Base-by-base conservation (phyloP, 2,329 filamentous ascomycete genomes). In the Ceratocystis alfenasii region DNA sequence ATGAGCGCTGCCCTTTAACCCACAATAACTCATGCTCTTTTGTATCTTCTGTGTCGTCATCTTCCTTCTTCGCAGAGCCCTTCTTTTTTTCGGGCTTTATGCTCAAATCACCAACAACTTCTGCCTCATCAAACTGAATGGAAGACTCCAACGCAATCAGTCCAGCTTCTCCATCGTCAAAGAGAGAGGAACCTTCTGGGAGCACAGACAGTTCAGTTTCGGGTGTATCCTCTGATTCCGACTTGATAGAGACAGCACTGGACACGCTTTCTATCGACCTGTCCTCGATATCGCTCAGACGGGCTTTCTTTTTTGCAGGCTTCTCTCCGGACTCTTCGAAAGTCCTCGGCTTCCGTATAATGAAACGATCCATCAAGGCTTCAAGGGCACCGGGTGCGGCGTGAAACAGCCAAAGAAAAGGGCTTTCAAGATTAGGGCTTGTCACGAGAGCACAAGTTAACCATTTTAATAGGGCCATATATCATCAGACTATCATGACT, bases 1-100 rank as follows among this genome's bases (percentile, higher is more conserved):
- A 90, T 1, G 92, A 97, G 72, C 87, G 95, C 73, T 85, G 86
- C 0, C 90, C 90, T 71, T 81, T 84, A 3, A 85, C 76, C 90
- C 90, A 96, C 68, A 68, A 62, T 3, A 6, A 28, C 15, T 30
- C 20, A n/a, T 7, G 1, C 2, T 15, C 8, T 25, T 30, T 59
- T n/a, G 55, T 4, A 36, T 36, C 28, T n/a, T 59, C 55, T n/a
- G 17, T 12, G 17, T 22, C 22, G 20, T 15, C 48, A 28, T 95
- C 89, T 71, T 96, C 96, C 69, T 89, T 84, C 68, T 88, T 81
- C 67, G 95, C 89, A 1, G 90, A 88, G n/a, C 15, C 17, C 50
- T 15, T 30, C 4, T 25, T 7, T 36, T 36, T n/a, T 25, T 6
- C 5, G 17, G 28, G 25, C 28, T 20, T n/a, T 12, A 8, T 8